phyloP scores from a whole-genome alignment of 2,329 filamentous ascomycete species.

The Colletotrichum ledebouriae region DNA sequence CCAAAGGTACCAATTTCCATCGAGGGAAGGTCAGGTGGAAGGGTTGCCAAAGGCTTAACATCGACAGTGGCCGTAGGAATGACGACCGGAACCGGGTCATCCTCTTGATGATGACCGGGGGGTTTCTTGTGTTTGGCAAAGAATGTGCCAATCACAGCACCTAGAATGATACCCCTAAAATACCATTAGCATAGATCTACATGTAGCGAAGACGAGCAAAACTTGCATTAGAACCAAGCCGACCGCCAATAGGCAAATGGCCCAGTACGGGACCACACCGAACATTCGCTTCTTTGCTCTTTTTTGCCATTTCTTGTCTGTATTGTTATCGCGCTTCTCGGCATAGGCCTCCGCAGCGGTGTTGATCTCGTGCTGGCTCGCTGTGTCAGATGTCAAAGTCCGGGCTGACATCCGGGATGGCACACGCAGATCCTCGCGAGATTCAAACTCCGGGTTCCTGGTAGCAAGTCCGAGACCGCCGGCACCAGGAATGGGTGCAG shows the following conservation, averaged over 20 bases:
- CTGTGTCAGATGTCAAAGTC: slow-evolving; percentile 63
- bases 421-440: slow-evolving; percentile 66
- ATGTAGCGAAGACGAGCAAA: background rate
- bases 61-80: slow-evolving; percentile 59
- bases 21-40: slow-evolving; percentile 64
- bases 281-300: slow-evolving; percentile 68
- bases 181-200: background rate
- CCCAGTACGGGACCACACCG: slow-evolving; percentile 73
- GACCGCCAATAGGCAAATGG: slow-evolving; percentile 63
- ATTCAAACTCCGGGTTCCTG: slow-evolving; percentile 73
- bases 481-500: slow-evolving; percentile 63
- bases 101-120: slow-evolving; percentile 44
- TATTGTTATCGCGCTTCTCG: slow-evolving; percentile 67
- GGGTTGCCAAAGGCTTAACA: slow-evolving; percentile 63
- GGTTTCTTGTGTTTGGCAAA: slow-evolving; percentile 51
- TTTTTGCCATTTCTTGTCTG: slow-evolving; percentile 60
- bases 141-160: slow-evolving; percentile 67
- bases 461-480: slow-evolving; percentile 73
- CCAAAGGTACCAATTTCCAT: slow-evolving; percentile 68
- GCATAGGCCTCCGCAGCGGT: slow-evolving; percentile 59
- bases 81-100: slow-evolving; percentile 50
- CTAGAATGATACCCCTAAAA: slow-evolving; percentile 62
- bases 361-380: slow-evolving; percentile 68
- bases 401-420: slow-evolving; percentile 65
- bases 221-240: slow-evolving; percentile 62